phyloP scores from a whole-genome alignment of 1,139 yeast genomes.

The Yamadazyma diospyri region DNA sequence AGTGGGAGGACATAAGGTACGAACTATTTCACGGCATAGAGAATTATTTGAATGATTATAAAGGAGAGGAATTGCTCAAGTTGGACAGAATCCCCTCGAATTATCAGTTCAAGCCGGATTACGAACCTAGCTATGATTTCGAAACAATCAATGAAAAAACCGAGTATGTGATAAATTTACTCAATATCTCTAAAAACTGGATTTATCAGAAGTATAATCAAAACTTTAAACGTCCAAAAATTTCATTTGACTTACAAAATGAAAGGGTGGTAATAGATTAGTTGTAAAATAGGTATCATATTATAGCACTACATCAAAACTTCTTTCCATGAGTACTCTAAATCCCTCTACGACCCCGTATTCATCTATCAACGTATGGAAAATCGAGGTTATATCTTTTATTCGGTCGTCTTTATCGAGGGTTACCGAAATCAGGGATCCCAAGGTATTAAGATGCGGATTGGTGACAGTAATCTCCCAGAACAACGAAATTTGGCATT shows the following conservation, averaged over 20 bases:
- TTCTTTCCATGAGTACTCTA: constrained; percentile 20
- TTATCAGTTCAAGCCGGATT: constrained; percentile 15
- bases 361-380: constrained; percentile 19
- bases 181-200: constrained; percentile 27
- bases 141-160: constrained; percentile 32
- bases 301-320: constrained; percentile 16
- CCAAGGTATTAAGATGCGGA: constrained; percentile 25
- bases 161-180: constrained; percentile 25
- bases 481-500: constrained; percentile 14
- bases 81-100: not conserved
- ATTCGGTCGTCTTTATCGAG: constrained; percentile 12
- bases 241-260: constrained; percentile 27
- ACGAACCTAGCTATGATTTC: constrained; percentile 35
- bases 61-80: constrained; percentile 24
- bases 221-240: constrained; percentile 1
- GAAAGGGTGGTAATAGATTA: constrained; percentile 15
- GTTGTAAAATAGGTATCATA: constrained; percentile 4
- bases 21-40: constrained; percentile 41
- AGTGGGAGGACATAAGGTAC: constrained; percentile 45
- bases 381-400: constrained; percentile 16
- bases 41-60: constrained; percentile 29
- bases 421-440: constrained; percentile 18
- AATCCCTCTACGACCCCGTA: constrained; percentile 28
- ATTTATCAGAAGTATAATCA: constrained; percentile 9
- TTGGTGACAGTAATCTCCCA: constrained; percentile 30